Evolutionary conservation across 208 protist species (phyloP), one percentile per base, ranked within the genome.

Genomic region (Trypanosoma vivax): DNA sequence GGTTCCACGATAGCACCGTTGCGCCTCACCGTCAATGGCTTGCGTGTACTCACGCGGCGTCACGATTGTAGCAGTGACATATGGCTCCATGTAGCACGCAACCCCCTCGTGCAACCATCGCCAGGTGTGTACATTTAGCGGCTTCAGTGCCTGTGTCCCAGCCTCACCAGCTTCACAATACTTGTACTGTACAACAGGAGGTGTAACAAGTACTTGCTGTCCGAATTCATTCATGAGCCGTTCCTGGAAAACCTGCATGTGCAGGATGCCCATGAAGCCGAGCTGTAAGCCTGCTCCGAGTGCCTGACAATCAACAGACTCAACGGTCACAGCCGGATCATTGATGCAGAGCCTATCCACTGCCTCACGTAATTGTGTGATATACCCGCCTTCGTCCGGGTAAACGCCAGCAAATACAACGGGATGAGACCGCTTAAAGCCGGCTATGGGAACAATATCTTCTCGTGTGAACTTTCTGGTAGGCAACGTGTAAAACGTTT

Each of bases 221-320:
- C 83, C 71, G 78, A 97, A 96, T 65, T 98, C 96, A 27, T 71
- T 50, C 31, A 97, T 73, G 30, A 99, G 73, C 18, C 97, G 80
- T 66, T 98, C 88, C 37, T 89, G 82, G 53, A 98, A 97, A 0
- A 98, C 96, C 31, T 98, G 94, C 96, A 99, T 97, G 76, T 99
- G 97, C 14, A 99, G 76, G 49, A 99, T 63, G 4, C 97, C 97
- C 6, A 99, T 78, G 70, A 99, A 99, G 18, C 97, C 97, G 58
- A 96, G 88, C 63, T 97, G 88, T 46, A 97, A 81, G 6, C 97
- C 96, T 5, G 61, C 41, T n/a, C 94, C 92, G 21, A 97, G 73
- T 30, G 92, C 94, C n/a, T 65, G 73, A 29, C 84, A 96, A 9
- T 76, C 73, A 27, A 96, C 65, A 43, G 75, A 27, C 61, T 92